Base-by-base conservation (phyloP, 2,329 filamentous ascomycete genomes). In the Zarea fungicola region DNA sequence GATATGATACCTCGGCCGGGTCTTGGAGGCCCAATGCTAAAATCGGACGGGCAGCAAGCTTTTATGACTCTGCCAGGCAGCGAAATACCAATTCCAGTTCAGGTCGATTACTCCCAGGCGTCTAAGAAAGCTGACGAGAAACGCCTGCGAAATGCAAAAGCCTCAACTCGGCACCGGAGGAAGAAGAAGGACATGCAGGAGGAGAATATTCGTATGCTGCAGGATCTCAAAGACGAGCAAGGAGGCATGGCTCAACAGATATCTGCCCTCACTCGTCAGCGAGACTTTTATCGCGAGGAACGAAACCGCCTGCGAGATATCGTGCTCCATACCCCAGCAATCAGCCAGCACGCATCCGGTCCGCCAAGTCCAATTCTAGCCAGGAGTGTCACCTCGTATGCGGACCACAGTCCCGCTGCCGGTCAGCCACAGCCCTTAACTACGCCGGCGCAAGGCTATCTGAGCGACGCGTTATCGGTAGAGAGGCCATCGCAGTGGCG, bases 111-210 rank as follows among this genome's bases (percentile, higher is more conserved):
- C 36, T 85, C 89, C 56, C 85, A 89, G 58, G 89, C 85, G 11
- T 95, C 89, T 11, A 85, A 84, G 56, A 82, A 88, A 58, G 87
- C 88, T 32, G 87, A 93, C 60, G 88, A 95, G 65, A 95, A 93
- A 68, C 77, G 89, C 49, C 84, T 85, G 64, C 80, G 89, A 44
- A 95, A 95, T 60, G 89, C 89, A 34, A 87, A 87, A 41, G 89
- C 89, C 6, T 95, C 89, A 49, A 88, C 88, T 41, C 78, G 89
- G 51, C 93, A 95, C 56, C 80, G 89, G 48, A 81, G 84, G 60
- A 79, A 90, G 52, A 83, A 89, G 61, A 95, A 95, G 68, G 87
- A 90, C 60, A 84, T 86, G 63, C 87, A 92, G 63, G 80, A 80
- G 57, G 85, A 89, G 63, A 85, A 84, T 50, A 80, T 80, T 14